Conservation (phyloP, 768 basidiomycete species). For the Rhodosporidiobolus sp. region DNA sequence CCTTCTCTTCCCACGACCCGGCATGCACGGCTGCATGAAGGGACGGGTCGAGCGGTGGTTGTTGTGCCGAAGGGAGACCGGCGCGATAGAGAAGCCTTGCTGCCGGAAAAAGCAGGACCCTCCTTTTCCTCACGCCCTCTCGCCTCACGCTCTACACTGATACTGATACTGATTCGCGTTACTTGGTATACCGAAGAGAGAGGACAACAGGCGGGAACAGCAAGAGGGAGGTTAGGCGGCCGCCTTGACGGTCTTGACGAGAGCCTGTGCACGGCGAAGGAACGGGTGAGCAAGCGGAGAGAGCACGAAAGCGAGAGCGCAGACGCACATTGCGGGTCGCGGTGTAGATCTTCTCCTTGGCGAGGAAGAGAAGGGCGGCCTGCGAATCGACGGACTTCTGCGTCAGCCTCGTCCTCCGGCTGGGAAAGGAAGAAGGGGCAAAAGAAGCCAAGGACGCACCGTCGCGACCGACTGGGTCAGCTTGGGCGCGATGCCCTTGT, state of each 20-base stretch:
- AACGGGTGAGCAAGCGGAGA: too few relatives aligned
- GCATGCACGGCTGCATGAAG: background rate
- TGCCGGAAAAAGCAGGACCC: too few relatives aligned
- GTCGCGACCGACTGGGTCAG: slow-evolving; percentile 51
- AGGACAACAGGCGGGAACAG: background rate
- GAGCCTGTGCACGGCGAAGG: too few relatives aligned
- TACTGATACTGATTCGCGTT: too few relatives aligned
- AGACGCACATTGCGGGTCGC: slow-evolving; percentile 47
- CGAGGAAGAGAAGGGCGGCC: slow-evolving; percentile 78
- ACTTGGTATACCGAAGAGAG: too few relatives aligned
- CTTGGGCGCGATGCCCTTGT: slow-evolving; percentile 83
- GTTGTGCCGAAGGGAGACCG: background rate
- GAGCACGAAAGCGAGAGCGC: too few relatives aligned
- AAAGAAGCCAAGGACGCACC: background rate
- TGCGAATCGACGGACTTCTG: background rate
- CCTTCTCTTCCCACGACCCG: background rate
- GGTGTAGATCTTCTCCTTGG: slow-evolving; percentile 65
- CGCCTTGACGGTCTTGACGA: too few relatives aligned
- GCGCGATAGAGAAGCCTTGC: background rate
- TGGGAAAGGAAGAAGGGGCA: background rate
- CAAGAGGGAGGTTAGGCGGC: background rate
- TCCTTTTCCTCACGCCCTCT: too few relatives aligned
- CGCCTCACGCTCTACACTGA: too few relatives aligned
- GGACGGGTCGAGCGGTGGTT: background rate
- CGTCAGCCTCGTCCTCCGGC: background rate